Conservation (phyloP, 306 rosid species). For the Prunus persica region Prunus_persica_NCBIv2 NC_034012.1:8409001-8409500, state of each 20-base stretch:
- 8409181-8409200: conserved; percentile 40
- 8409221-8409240: conserved; percentile 45
- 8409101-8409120: conserved; percentile 49
- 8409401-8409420: neutral
- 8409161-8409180: conserved; percentile 42
- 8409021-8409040: too few species aligned
- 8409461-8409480: too few species aligned
- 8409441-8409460: neutral
- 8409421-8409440: too few species aligned
- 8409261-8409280: conserved; percentile 45
- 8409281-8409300: conserved; percentile 32
- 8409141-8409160: conserved; percentile 16
- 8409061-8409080: neutral
- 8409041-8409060: neutral
- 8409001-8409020: too few species aligned
- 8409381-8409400: conserved; percentile 21
- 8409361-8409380: conserved; percentile 35
- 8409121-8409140: conserved; percentile 39
- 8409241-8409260: conserved; percentile 42
- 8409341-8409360: conserved; percentile 34
- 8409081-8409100: conserved; percentile 40
- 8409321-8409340: conserved; percentile 39
- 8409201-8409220: conserved; percentile 46
- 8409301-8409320: conserved; percentile 31
- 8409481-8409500: too few species aligned